phyloP scores from a whole-genome alignment of 805 yeast genomes.

The Yamadazyma tumulicola region DNA sequence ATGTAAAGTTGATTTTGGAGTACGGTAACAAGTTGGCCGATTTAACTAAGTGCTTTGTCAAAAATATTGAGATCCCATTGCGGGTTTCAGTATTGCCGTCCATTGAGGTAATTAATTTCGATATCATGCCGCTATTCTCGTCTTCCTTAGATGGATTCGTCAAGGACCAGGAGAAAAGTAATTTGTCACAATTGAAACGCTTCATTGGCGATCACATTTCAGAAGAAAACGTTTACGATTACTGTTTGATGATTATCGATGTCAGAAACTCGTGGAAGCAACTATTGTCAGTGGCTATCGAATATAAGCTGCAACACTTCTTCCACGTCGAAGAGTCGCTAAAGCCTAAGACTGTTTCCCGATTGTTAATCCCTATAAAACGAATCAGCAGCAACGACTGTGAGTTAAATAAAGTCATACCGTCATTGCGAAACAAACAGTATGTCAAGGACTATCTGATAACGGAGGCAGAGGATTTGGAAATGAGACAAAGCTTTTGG shows the following conservation, averaged over 20 bases:
- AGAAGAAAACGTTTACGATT: conserved; percentile 36
- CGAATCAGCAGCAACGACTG: conserved; percentile 45
- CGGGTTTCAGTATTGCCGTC: conserved; percentile 68
- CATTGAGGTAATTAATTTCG: conserved; percentile 72
- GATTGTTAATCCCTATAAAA: conserved; percentile 70
- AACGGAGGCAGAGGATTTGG: conserved; percentile 52
- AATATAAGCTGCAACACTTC: conserved; percentile 3
- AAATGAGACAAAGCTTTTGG: conserved; percentile 75
- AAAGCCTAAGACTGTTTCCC: conserved; percentile 28
- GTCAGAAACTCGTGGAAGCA: conserved; percentile 79
- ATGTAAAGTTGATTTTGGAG: conserved; percentile 61
- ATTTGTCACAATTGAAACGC: conserved; percentile 4
- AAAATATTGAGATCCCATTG: conserved; percentile 66
- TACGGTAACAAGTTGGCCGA: conserved; percentile 43
- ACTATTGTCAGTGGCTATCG: conserved; percentile 23
- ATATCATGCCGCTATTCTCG: conserved; percentile 56
- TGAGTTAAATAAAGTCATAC: conserved; percentile 53
- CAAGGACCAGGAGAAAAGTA: background rate
- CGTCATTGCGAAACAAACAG: conserved; percentile 68
- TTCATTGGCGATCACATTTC: conserved; percentile 5
- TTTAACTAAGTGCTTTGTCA: conserved; percentile 28
- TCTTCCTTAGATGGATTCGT: conserved; percentile 18
- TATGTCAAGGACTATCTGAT: conserved; percentile 56
- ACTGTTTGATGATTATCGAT: conserved; percentile 67
- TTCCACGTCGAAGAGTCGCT: conserved; percentile 27